Conservation (phyloP, 441 rosid genomes). For the Breynia disticha region DNA sequence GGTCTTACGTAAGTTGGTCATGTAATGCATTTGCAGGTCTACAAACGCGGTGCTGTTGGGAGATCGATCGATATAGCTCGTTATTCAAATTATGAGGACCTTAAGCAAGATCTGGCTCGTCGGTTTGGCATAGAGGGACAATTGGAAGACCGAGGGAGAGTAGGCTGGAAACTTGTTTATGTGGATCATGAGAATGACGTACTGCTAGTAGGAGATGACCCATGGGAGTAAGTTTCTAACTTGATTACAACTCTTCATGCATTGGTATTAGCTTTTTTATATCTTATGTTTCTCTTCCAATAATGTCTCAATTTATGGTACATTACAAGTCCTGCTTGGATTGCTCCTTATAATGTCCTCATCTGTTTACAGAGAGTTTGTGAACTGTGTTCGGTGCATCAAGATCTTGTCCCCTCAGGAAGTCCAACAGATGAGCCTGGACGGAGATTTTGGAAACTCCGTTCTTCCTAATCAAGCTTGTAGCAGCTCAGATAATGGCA, state of each 20-base stretch:
- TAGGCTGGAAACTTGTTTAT: slow-evolving; percentile 90
- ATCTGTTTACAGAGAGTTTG: slow-evolving; percentile 60
- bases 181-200: slow-evolving; percentile 95
- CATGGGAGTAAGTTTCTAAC: slow-evolving; percentile 83
- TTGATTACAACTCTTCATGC: background rate
- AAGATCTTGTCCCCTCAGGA: slow-evolving; percentile 91
- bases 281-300: too few species aligned
- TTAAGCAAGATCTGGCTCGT: slow-evolving; percentile 66
- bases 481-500: slow-evolving; percentile 84
- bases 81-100: slow-evolving; percentile 61
- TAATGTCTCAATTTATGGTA: too few species aligned
- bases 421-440: slow-evolving; percentile 95
- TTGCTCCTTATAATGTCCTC: background rate
- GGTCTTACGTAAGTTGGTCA: slow-evolving; percentile 5
- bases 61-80: slow-evolving; percentile 64
- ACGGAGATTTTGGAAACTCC: slow-evolving; percentile 60
- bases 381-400: slow-evolving; percentile 75
- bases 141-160: slow-evolving; percentile 51
- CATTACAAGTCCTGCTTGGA: background rate
- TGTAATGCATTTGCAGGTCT: slow-evolving; percentile 31
- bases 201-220: slow-evolving; percentile 96
- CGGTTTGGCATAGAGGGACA: slow-evolving; percentile 80
- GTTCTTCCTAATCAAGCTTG: slow-evolving; percentile 69
- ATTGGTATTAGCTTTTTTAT: too few species aligned
- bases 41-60: slow-evolving; percentile 79